Evolutionary conservation across 805 yeast species (phyloP).

Genomic region (Wickerhamiella cacticola): DNA sequence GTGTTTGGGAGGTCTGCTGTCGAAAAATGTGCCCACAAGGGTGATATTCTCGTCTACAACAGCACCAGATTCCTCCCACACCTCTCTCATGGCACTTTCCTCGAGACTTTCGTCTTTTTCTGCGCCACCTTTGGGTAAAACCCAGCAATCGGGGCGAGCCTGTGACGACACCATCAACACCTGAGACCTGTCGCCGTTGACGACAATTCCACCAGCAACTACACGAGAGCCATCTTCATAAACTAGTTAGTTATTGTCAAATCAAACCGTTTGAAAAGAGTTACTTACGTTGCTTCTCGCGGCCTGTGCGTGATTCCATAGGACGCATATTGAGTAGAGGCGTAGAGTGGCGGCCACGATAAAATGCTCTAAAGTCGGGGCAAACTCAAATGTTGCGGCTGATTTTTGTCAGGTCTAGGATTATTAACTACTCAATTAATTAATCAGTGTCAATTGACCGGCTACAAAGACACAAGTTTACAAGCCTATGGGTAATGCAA

Average conservation of each 20-base stretch:
- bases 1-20: slow-evolving; percentile 39
- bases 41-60: slow-evolving; percentile 43
- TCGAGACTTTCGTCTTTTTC: slow-evolving; percentile 60
- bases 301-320: slow-evolving; percentile 31
- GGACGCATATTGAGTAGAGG: slow-evolving; percentile 10
- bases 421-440: no score
- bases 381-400: no score
- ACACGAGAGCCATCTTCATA: slow-evolving; percentile 62
- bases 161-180: slow-evolving; percentile 73
- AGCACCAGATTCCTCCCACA: slow-evolving; percentile 98
- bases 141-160: slow-evolving; percentile 61
- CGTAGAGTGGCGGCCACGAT: not conserved
- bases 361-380: not conserved
- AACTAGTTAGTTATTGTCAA: slow-evolving; percentile 23
- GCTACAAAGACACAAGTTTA: no score
- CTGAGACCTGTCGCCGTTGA: slow-evolving; percentile 40
- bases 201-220: slow-evolving; percentile 85
- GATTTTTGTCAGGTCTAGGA: no score
- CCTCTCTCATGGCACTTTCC: slow-evolving; percentile 65
- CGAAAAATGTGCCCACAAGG: slow-evolving; percentile 56
- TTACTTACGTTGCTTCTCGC: slow-evolving; percentile 27
- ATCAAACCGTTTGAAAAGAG: not conserved
- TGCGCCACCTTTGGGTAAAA: slow-evolving; percentile 91
- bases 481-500: no score
- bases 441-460: no score